These are phyloP conservation scores for Jackrogersella minutella DNA, from an alignment of 495 filamentous ascomycete genomes.

Conservation along the genomic window DNA sequence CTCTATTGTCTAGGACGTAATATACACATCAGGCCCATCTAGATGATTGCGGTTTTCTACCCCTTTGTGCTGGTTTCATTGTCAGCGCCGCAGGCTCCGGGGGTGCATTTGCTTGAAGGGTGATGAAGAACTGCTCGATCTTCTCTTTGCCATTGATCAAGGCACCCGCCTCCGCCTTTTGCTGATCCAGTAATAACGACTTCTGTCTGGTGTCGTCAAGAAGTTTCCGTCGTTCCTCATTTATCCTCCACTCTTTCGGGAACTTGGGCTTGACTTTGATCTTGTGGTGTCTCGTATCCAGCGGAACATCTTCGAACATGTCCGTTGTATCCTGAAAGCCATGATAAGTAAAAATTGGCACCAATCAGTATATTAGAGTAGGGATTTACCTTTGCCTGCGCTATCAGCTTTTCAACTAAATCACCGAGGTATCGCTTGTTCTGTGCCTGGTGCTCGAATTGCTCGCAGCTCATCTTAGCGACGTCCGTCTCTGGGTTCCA, in stretches of 20 bases:
- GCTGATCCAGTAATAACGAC: slow-evolving; percentile 56
- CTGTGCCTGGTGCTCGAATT: slow-evolving; percentile 84
- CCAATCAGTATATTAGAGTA: background rate
- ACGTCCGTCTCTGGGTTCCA: slow-evolving; percentile 89
- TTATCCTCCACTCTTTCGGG: slow-evolving; percentile 83
- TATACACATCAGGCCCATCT: slow-evolving; percentile 12
- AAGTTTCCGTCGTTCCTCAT: slow-evolving; percentile 68
- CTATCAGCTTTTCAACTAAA: slow-evolving; percentile 73
- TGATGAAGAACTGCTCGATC: slow-evolving; percentile 56
- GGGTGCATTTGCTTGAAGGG: too few relatives aligned
- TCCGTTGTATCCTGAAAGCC: slow-evolving; percentile 69
- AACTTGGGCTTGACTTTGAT: slow-evolving; percentile 74
- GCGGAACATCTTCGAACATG: slow-evolving; percentile 85
- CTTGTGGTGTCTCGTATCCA: slow-evolving; percentile 88
- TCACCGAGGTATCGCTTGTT: slow-evolving; percentile 96
- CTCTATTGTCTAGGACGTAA: slow-evolving; percentile 3
- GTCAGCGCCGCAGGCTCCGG: too few relatives aligned
- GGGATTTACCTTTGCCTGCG: slow-evolving; percentile 71
- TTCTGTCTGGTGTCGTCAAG: slow-evolving; percentile 66
- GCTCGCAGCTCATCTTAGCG: slow-evolving; percentile 90
- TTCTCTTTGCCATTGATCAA: slow-evolving; percentile 64
- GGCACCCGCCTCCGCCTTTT: slow-evolving; percentile 54
- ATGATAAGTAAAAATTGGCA: slow-evolving; percentile 12
- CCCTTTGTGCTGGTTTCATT: background rate
- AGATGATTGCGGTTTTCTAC: background rate